These are phyloP conservation scores for Kickxella alabastrina DNA, from an alignment of 192 early-diverging fungal genomes.

Conservation along the genomic window DNA sequence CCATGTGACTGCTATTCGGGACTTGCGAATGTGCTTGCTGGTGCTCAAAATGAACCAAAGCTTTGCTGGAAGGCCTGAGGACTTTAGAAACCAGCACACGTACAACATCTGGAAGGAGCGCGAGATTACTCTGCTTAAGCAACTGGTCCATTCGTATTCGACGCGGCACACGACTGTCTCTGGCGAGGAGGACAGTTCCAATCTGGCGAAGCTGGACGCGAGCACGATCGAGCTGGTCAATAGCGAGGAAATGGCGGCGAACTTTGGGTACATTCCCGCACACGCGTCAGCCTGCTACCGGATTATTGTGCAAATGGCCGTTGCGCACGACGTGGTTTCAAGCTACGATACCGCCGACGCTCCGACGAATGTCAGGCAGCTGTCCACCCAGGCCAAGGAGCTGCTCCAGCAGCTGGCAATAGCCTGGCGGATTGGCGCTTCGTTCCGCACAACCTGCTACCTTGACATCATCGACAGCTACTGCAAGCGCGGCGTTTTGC, in stretches of 20 bases:
- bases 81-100: constrained; percentile 33
- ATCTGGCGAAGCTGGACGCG: constrained; percentile 32
- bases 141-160: constrained; percentile 42
- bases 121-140: constrained; percentile 45
- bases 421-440: constrained; percentile 45
- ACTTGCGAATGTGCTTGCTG: constrained; percentile 40
- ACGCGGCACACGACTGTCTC: constrained; percentile 44
- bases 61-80: constrained; percentile 44
- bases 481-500: constrained; percentile 30
- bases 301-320: constrained; percentile 23
- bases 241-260: constrained; percentile 27
- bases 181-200: constrained; percentile 34
- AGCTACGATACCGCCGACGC: neutral
- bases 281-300: constrained; percentile 31
- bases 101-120: constrained; percentile 51
- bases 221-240: constrained; percentile 27
- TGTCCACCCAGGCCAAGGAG: constrained; percentile 35
- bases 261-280: constrained; percentile 49
- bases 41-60: constrained; percentile 41
- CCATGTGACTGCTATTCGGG: constrained; percentile 43
- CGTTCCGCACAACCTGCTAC: constrained; percentile 45
- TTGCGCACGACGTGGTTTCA: constrained; percentile 36
- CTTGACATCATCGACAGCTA: constrained; percentile 38
- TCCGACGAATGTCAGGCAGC: constrained; percentile 10
- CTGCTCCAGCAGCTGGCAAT: constrained; percentile 43